These are phyloP conservation scores for Pinus taeda DNA, from an alignment of 75 land plant genomes.

Conservation along the genomic window DNA sequence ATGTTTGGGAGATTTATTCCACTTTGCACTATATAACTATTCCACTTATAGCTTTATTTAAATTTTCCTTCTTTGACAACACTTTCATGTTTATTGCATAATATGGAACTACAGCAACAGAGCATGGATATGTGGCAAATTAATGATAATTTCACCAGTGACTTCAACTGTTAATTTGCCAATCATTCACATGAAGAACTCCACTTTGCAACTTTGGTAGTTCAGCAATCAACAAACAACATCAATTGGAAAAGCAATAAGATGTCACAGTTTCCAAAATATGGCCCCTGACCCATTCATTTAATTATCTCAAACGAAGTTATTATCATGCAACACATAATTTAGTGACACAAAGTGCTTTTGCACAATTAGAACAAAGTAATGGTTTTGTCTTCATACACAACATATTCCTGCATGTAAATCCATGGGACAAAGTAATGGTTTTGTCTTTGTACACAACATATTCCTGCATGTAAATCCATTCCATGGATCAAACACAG, in stretches of 20 bases:
- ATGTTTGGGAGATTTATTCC: no score
- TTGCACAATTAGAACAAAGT: neutral
- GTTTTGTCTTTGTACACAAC: neutral
- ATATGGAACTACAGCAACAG: neutral
- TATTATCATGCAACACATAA: neutral
- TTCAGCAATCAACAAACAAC: neutral
- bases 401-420: neutral
- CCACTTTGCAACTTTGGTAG: neutral
- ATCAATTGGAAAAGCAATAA: neutral
- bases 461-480: neutral
- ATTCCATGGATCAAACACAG: neutral
- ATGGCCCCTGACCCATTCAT: neutral
- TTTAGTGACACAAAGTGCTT: neutral
- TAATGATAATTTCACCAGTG: no score
- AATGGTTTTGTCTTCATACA: neutral
- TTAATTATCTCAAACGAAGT: neutral
- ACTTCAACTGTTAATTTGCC: no score
- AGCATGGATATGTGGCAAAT: no score
- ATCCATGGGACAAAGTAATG: neutral
- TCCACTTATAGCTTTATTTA: neutral
- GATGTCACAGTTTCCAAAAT: neutral
- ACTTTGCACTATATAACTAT: neutral
- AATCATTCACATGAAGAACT: no score
- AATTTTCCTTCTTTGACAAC: neutral
- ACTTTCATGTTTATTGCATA: neutral